Evolutionary conservation across 768 basidiomycete species (phyloP).

Genomic region (Cubamyces lactineus): DNA sequence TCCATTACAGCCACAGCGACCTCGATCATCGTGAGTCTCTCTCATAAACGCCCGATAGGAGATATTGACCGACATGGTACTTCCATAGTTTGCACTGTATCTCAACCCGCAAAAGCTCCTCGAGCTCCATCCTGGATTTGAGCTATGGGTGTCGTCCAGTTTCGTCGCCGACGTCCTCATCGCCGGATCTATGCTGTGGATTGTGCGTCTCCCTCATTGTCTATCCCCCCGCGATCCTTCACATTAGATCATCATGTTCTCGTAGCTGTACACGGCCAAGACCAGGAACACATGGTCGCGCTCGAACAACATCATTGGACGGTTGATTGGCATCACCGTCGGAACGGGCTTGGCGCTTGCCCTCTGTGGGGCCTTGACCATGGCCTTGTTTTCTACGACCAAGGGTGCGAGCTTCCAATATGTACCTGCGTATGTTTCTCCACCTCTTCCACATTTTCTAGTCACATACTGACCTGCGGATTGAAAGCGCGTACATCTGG

Average conservation of each 20-base stretch:
- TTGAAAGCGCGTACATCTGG: conserved; percentile 18
- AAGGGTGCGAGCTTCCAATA: conserved; percentile 17
- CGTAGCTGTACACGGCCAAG: conserved; percentile 9
- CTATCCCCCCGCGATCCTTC: too few species aligned
- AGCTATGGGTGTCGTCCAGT: conserved; percentile 33
- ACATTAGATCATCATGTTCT: background rate
- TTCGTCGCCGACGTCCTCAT: conserved; percentile 33
- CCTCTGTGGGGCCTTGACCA: conserved; percentile 9
- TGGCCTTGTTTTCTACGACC: conserved; percentile 12
- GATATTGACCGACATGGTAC: too few species aligned
- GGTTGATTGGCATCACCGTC: conserved; percentile 8
- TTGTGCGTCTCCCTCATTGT: conserved; percentile 27
- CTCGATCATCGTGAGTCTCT: conserved; percentile 12
- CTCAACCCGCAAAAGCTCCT: background rate
- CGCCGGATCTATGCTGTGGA: conserved; percentile 31
- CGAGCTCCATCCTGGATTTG: conserved; percentile 8
- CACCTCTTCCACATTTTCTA: too few species aligned
- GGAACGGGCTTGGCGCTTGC: conserved; percentile 13
- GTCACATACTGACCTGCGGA: background rate
- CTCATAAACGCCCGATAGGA: too few species aligned
- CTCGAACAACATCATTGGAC: conserved; percentile 8
- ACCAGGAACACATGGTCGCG: background rate
- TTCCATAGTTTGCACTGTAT: background rate
- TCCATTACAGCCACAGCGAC: conserved; percentile 14
- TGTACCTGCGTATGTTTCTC: conserved; percentile 10